Conservation (phyloP, 1,139 yeast species). For the Saccharomyces hybrid region DNA sequence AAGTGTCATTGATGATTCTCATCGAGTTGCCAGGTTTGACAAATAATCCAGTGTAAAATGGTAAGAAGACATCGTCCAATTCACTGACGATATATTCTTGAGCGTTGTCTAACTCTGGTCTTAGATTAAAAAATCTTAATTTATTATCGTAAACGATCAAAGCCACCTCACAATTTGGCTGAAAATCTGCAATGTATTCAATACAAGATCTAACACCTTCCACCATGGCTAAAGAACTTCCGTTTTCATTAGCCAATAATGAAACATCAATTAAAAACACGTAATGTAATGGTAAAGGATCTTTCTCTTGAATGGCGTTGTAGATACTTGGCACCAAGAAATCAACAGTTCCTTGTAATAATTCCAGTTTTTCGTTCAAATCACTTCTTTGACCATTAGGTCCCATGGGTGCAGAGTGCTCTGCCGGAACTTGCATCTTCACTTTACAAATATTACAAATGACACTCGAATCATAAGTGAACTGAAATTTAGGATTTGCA, state of each 20-base stretch:
- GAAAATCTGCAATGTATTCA: conserved; percentile 30
- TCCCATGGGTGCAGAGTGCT: conserved; percentile 60
- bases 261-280: conserved; percentile 74
- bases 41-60: conserved; percentile 70
- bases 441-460: conserved; percentile 85
- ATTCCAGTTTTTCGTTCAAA: conserved; percentile 60
- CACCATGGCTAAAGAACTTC: conserved; percentile 48
- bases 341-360: conserved; percentile 80
- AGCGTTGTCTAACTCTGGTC: conserved; percentile 47
- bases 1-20: conserved; percentile 56
- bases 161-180: conserved; percentile 46
- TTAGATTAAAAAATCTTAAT: conserved; percentile 67
- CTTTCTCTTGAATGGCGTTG: conserved; percentile 41
- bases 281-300: conserved; percentile 52
- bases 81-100: conserved; percentile 67
- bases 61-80: conserved; percentile 73
- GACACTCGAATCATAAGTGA: conserved; percentile 56
- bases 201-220: conserved; percentile 57
- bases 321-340: conserved; percentile 69
- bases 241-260: conserved; percentile 55
- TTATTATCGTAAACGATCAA: conserved; percentile 71
- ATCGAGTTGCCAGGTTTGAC: conserved; percentile 68
- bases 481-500: conserved; percentile 75
- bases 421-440: conserved; percentile 61
- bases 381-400: conserved; percentile 55